Conservation (phyloP, 2,329 filamentous ascomycete genomes). For the Xylariaceae sp. region DNA sequence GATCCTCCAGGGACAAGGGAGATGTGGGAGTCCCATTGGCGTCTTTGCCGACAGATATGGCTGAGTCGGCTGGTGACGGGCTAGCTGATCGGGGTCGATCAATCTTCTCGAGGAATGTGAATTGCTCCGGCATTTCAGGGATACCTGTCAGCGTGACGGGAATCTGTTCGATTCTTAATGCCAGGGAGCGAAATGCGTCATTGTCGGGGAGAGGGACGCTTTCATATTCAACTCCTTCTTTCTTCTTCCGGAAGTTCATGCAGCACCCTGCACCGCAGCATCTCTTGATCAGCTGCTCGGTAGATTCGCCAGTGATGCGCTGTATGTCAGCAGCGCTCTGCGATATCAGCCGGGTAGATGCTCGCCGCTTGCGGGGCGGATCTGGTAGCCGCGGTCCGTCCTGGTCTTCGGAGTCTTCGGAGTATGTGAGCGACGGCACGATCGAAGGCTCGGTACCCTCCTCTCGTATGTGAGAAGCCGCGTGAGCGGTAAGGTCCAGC, state of each 20-base stretch:
- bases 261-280: conserved; percentile 63
- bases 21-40: conserved; percentile 35
- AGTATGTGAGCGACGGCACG: conserved; percentile 58
- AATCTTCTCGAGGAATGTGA: conserved; percentile 59
- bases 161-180: conserved; percentile 70
- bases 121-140: conserved; percentile 68
- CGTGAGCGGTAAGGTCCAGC: too few relatives aligned
- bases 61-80: conserved; percentile 45
- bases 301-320: conserved; percentile 59
- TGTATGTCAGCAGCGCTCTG: conserved; percentile 58
- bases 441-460: conserved; percentile 37
- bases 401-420: conserved; percentile 56
- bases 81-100: conserved; percentile 38
- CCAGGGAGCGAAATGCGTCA: conserved; percentile 73
- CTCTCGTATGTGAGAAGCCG: too few relatives aligned
- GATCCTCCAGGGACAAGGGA: conserved; percentile 17
- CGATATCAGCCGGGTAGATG: conserved; percentile 63
- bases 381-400: conserved; percentile 45
- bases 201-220: conserved; percentile 64
- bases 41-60: conserved; percentile 38
- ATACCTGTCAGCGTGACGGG: conserved; percentile 68
- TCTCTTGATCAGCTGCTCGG: conserved; percentile 54
- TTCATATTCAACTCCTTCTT: conserved; percentile 47
- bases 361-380: conserved; percentile 51
- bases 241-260: conserved; percentile 42